Percentiles rank a stretch among this genome's conserved stretches.
These are phyloP conservation scores for Penstemon eatonii DNA, from an alignment of 257 asterid genomes.

Conservation along the genomic window DNA sequence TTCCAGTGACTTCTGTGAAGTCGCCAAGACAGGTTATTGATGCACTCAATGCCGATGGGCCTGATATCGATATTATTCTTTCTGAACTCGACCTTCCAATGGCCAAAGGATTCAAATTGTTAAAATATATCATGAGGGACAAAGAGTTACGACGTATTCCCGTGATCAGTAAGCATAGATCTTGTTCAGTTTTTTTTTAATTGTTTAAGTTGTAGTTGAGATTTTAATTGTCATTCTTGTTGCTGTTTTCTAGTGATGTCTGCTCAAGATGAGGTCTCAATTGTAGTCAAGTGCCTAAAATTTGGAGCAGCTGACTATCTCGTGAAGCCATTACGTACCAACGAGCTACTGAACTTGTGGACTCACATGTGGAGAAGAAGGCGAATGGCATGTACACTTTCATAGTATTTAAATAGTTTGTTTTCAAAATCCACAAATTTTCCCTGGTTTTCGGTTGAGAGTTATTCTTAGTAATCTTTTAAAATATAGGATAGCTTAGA, in stretches of 20 bases:
- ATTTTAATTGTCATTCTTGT: conserved; percentile 4
- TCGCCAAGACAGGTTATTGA: conserved; percentile 94
- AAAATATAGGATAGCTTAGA: background rate
- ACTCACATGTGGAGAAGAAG: conserved; percentile 99
- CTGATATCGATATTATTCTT: conserved; percentile 84
- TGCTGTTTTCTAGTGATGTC: conserved; percentile 81
- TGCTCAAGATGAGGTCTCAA: conserved; percentile 76
- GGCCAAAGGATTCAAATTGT: conserved; percentile 75
- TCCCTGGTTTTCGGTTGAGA: conserved; percentile 2
- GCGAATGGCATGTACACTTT: conserved; percentile 57
- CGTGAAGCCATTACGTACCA: conserved; percentile 92
- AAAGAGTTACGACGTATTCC: conserved; percentile 81
- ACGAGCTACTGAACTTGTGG: conserved; percentile 97
- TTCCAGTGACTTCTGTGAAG: conserved; percentile 75
- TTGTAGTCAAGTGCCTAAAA: conserved; percentile 87
- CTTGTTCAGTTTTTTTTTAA: background rate
- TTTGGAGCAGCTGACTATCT: conserved; percentile 99
- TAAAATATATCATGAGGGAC: conserved; percentile 79
- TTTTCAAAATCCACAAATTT: background rate
- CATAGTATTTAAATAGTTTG: conserved; percentile 18
- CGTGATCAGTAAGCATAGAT: conserved; percentile 68
- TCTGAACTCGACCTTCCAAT: conserved; percentile 91
- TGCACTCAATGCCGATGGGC: conserved; percentile 90
- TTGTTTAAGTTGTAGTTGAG: background rate
- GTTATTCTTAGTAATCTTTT: background rate